Conservation (phyloP, 176 grass and related monocot species). For the Cocos nucifera region DNA sequence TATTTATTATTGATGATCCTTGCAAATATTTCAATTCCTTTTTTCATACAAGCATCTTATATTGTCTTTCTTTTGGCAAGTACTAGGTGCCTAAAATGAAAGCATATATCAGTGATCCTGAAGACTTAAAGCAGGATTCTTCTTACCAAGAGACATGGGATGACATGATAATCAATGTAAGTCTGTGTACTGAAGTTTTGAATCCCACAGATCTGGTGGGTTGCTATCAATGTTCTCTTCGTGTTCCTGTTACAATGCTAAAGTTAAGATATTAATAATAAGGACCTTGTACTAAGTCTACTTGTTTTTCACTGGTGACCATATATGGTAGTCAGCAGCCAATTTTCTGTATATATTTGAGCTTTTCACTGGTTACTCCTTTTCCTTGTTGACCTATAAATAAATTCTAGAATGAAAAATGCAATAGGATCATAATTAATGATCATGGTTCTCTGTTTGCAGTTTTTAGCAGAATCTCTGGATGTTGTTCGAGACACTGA, state of each 20-base stretch:
- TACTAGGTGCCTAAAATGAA: constrained; percentile 99
- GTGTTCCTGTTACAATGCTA: too few relatives aligned
- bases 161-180: constrained; percentile 95
- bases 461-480: constrained; percentile 94
- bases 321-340: too few relatives aligned
- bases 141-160: constrained; percentile 98
- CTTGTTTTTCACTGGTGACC: too few relatives aligned
- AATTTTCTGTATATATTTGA: too few relatives aligned
- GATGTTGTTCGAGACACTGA: constrained; percentile 82
- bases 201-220: too few relatives aligned
- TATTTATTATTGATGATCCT: too few relatives aligned
- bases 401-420: background rate
- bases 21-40: background rate
- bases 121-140: constrained; percentile 85
- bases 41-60: constrained; percentile 34
- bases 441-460: constrained; percentile 14
- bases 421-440: background rate
- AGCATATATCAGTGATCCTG: constrained; percentile 92
- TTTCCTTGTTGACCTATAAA: too few relatives aligned
- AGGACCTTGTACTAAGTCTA: too few relatives aligned
- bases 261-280: too few relatives aligned
- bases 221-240: too few relatives aligned
- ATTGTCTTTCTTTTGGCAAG: constrained; percentile 75
- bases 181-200: constrained; percentile 20
- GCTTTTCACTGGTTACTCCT: too few relatives aligned